A percentile compares a stretch with the other conserved stretches of the same genome.
Conservation (phyloP, 176 grass and related monocot species). For the Miscanthus lutarioriparius region DNA sequence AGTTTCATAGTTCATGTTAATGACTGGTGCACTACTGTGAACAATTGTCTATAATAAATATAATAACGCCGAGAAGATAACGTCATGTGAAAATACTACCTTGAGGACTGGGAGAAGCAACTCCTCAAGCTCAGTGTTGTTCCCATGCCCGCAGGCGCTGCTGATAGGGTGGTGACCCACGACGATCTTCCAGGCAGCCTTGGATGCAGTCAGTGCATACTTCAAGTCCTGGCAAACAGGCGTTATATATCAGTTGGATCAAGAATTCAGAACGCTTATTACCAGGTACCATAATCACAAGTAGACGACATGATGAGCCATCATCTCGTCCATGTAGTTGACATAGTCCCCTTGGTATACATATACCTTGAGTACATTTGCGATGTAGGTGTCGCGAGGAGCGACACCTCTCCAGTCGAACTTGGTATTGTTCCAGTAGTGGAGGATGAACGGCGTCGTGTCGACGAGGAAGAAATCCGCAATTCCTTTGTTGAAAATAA, state of each 20-base stretch:
- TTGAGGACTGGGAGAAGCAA: slow-evolving; percentile 72
- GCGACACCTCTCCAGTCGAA: slow-evolving; percentile 84
- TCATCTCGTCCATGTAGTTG: background rate
- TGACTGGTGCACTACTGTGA: background rate
- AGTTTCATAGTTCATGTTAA: background rate
- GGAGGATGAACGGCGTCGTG: slow-evolving; percentile 62
- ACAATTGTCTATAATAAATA: background rate
- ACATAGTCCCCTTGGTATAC: background rate
- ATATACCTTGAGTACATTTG: slow-evolving; percentile 48
- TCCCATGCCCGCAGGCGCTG: slow-evolving; percentile 78
- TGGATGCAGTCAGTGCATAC: slow-evolving; percentile 50
- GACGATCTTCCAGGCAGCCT: slow-evolving; percentile 81
- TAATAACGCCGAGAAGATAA: no score
- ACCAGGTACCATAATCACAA: background rate
- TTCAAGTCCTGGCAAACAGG: slow-evolving; percentile 49
- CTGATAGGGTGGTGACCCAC: slow-evolving; percentile 88
- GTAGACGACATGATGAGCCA: background rate
- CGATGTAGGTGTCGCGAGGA: slow-evolving; percentile 70
- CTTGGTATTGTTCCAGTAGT: slow-evolving; percentile 77
- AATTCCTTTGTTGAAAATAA: background rate
- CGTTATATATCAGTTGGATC: background rate
- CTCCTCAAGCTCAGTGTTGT: slow-evolving; percentile 68
- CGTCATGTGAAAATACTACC: slow-evolving; percentile 18
- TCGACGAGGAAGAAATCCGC: slow-evolving; percentile 88
- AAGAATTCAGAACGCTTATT: background rate